Base-by-base conservation (phyloP, 148 eudicot genomes). In the Polygonum maritimum region DNA sequence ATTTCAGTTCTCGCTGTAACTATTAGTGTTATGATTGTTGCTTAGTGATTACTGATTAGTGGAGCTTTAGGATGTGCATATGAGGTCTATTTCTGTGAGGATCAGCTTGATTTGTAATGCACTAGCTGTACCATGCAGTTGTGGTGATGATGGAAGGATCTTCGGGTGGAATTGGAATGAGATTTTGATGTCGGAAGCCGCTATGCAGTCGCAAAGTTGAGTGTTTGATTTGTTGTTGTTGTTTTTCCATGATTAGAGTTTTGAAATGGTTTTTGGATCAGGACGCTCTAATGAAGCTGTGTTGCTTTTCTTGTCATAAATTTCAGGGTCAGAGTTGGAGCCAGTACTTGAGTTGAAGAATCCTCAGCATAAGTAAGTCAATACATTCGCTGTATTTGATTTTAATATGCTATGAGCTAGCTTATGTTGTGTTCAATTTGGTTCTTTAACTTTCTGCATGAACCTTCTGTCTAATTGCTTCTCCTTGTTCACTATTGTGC, bases 131-230 rank as follows among this genome's bases (percentile, higher is more conserved):
- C 19, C 19, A 16, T 88, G 78, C 82, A 95, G 99, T 73, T 95
- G 99, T 78, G 99, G 99, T 60, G 99, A 95, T 79, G 99, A 95
- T 91, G 99, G 99, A 36, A 87, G 86, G 76, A 85, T 92, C 82
- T 84, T 84, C 57, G 99, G 99, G 58, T 95, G 99, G 99, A 92
- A 84, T 75, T 95, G 97, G 97, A 85, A 87, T 79, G 92, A 92
- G 55, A 80, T 92, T 51, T 79, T 80, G 63, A 79, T 75, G 18
- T 63, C 85, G 14, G 87, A 87, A 77, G 80, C 47, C 44, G 71
- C 83, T 74, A 70, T 77, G 60, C 80, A 57, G 70, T 67, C 74
- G 44, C 84, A 77, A 67, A 67, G 44, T 36, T 67, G 45, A 15
- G 45, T 67, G 2, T 5, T 14, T 67, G 11, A 65, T 65, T 16